Evolutionary conservation across 768 basidiomycete species (phyloP).

Genomic region (Gymnopilus dilepis): DNA sequence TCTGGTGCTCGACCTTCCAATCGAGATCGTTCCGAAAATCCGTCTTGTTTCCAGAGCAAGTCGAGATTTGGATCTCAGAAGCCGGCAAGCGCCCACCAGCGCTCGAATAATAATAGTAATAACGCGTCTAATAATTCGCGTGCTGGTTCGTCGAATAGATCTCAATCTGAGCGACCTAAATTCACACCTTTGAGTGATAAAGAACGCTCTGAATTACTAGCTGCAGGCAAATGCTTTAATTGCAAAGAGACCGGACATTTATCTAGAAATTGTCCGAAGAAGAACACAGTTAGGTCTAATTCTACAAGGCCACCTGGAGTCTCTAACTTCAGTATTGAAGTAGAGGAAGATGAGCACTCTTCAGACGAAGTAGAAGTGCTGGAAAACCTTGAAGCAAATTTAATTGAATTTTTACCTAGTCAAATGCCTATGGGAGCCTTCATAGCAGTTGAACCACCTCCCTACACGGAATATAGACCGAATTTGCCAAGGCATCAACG

Average conservation of each 20-base stretch:
- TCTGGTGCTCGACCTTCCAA: background rate
- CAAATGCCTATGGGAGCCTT: background rate
- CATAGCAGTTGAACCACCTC: background rate
- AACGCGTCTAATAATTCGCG: background rate
- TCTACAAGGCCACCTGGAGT: conserved; percentile 30
- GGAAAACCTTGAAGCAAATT: conserved; percentile 11
- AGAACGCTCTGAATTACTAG: conserved; percentile 20
- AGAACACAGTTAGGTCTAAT: conserved; percentile 8
- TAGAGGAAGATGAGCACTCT: background rate
- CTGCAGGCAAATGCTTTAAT: conserved; percentile 27
- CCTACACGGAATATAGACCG: background rate
- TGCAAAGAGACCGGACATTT: conserved; percentile 30
- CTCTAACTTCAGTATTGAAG: conserved; percentile 20
- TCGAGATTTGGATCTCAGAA: background rate
- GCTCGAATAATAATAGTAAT: background rate
- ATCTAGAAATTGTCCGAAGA: conserved; percentile 28
- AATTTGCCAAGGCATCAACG: background rate
- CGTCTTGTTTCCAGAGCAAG: background rate
- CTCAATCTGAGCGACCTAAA: background rate
- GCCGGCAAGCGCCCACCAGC: background rate
- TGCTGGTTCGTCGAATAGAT: background rate
- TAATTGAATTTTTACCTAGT: background rate
- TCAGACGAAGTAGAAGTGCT: conserved; percentile 18
- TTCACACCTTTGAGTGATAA: conserved; percentile 11
- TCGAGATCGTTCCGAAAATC: conserved; percentile 1